Base-by-base conservation (phyloP, 1,139 yeast genomes). In the Nadsonia commutata region DNA sequence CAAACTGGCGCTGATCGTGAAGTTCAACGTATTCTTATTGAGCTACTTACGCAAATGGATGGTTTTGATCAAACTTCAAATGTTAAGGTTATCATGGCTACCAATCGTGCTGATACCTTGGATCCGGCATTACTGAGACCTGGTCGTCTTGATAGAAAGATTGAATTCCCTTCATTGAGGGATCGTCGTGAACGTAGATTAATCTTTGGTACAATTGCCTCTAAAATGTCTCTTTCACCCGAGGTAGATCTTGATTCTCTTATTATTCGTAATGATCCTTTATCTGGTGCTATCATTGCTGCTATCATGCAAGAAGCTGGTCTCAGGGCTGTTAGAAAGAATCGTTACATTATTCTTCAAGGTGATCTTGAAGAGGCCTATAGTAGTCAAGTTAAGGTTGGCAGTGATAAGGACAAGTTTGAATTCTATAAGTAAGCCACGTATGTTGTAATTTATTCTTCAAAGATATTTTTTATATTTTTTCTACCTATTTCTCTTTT, bases 261-360 rank as follows among this genome's bases (percentile, higher is more conserved):
- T 54, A 90, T 93, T 55, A 78, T 86, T 56, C 81, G 98, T 64
- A 93, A 93, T 60, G 98, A 90, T 61, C 95, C 98, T 38, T 71
- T 93, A 49, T 83, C 95, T 37, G 99, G 99, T 56, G 98, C 99
- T 6, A 77, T 88, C 48, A 93, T 93, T 60, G 97, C 98, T 27
- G 98, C 98, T 21, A 90, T 93, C 54, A 90, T 93, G 98, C 98
- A 93, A 72, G 99, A 93, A 66, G 99, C 99, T 22, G 99, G 99
- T 52, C 73, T 93, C 54, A 77, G 97, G 55, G 99, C 99, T 1
- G 97, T 93, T 42, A 80, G 99, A 48, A 90, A 90, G 70, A 90
- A 90, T 65, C 78, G 99, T 65, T 90, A 90, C 64, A 94, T 93
- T 67, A 90, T 93, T 53, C 70, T 93, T 58, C 97, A 90, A 66